Evolutionary conservation across 257 asterid species (phyloP).

Genomic region (Scutellaria baicalensis): DNA sequence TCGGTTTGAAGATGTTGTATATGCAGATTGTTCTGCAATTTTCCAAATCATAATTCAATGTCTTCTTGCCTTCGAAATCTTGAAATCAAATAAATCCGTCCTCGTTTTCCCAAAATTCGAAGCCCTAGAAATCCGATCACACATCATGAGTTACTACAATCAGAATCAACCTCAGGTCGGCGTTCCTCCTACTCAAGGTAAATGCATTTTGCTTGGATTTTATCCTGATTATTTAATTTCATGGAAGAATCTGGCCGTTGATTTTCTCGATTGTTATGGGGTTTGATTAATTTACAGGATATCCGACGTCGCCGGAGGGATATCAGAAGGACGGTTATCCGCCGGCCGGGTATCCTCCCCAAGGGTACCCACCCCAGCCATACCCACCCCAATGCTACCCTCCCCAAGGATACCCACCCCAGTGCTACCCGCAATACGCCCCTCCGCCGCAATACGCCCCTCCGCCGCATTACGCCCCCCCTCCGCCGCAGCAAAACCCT

Average conservation of each 20-base stretch:
- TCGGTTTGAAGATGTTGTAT: too few species aligned
- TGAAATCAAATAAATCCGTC: neutral
- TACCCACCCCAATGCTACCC: constrained; percentile 17
- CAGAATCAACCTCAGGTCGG: constrained; percentile 45
- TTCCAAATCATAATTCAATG: too few species aligned
- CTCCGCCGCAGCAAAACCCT: constrained; percentile 29
- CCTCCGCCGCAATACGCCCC: constrained; percentile 31
- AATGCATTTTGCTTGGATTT: neutral
- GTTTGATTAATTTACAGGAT: constrained; percentile 22
- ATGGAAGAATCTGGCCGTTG: neutral
- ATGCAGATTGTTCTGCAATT: neutral
- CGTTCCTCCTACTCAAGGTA: constrained; percentile 55
- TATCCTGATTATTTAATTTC: neutral
- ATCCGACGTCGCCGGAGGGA: constrained; percentile 41
- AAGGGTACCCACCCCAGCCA: constrained; percentile 31
- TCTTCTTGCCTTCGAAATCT: neutral
- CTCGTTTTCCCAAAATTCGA: neutral
- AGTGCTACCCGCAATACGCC: neutral
- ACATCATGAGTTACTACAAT: constrained; percentile 48
- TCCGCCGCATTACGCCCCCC: constrained; percentile 17
- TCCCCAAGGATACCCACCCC: constrained; percentile 28
- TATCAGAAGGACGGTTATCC: constrained; percentile 51
- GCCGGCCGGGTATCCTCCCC: constrained; percentile 36
- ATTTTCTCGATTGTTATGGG: neutral
- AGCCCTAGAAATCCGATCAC: neutral